Base-by-base conservation (phyloP, 805 yeast species). In the Lachancea sp. region DNA sequence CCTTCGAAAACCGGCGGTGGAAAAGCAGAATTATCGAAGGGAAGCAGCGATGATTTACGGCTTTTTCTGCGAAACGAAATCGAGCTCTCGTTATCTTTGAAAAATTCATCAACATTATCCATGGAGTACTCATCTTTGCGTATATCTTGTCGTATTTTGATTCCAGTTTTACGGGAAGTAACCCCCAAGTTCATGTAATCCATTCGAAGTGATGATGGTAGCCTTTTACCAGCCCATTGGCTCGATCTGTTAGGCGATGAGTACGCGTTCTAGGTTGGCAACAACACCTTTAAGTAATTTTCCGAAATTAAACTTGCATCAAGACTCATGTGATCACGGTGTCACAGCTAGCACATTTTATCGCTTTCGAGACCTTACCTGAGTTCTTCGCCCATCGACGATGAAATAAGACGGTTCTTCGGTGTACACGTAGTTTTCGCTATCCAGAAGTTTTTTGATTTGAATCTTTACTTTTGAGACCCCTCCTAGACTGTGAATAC, bases 91-190 rank as follows among this genome's bases (percentile, higher is more conserved):
- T 75, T 79, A 42, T 79, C 84, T 38, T 70, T 71, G 44, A 82
- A 83, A 59, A 82, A 83, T 45, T 81, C 88, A 51, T 79, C 81
- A 13, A 83, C 58, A 53, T 79, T 83, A 54, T 83, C 90, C 77
- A 82, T 74, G 22, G 82, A 77, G 53, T 78, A 73, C 40, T 72
- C 71, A 58, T 82, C 85, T 52, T 74, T 72, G 36, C 67, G 66
- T 27, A 82, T 63, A 47, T 71, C 68, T 19, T 64, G 63, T 37
- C 67, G 72, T 8, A 76, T 76, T 42, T 64, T 63, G 15, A 80
- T 62, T 6, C 88, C 88, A 0, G 86, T 81, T 56, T 78, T 81
- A n/a, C 90, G 71, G 34, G 88, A 77, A 55, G 69, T 71, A 30
- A 71, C 65, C 1, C 89, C 89, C n/a, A 71, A 68, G 54, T 68